These are phyloP conservation scores for Phaeosphaeria sp. DNA, from an alignment of 2,329 filamentous ascomycete genomes.

Conservation along the genomic window DNA sequence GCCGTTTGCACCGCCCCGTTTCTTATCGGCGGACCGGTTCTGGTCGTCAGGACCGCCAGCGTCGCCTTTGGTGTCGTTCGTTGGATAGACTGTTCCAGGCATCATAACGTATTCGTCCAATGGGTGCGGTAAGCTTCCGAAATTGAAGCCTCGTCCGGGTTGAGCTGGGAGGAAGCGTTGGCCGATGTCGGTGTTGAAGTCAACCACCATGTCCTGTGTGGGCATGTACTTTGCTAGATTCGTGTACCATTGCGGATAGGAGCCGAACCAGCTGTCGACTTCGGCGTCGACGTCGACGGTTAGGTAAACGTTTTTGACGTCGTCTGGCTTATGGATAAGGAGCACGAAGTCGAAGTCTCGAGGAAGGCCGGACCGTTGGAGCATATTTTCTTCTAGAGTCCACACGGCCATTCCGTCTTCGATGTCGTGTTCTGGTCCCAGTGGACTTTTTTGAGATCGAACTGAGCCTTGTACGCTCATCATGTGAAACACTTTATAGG, in stretches of 20 bases:
- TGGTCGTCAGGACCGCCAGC: not conserved
- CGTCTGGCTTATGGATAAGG: conserved; percentile 54
- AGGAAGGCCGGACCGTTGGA: conserved; percentile 58
- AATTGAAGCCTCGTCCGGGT: conserved; percentile 52
- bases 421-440: conserved; percentile 47
- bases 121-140: conserved; percentile 48
- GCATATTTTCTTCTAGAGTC: conserved; percentile 58
- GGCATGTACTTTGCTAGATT: conserved; percentile 49
- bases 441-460: conserved; percentile 48
- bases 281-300: conserved; percentile 53
- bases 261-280: conserved; percentile 50
- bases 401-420: conserved; percentile 57
- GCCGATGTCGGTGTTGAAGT: conserved; percentile 52
- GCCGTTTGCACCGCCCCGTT: not conserved
- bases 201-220: conserved; percentile 42
- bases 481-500: conserved; percentile 57
- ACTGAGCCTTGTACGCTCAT: conserved; percentile 58
- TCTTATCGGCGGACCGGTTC: not conserved
- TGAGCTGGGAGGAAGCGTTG: conserved; percentile 51
- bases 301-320: conserved; percentile 49
- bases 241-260: conserved; percentile 51
- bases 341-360: conserved; percentile 61
- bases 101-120: conserved; percentile 56
- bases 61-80: conserved; percentile 17
- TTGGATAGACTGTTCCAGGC: conserved; percentile 52